phyloP scores from a whole-genome alignment of 2,329 filamentous ascomycete genomes.

The Rutstroemia sp. region DNA sequence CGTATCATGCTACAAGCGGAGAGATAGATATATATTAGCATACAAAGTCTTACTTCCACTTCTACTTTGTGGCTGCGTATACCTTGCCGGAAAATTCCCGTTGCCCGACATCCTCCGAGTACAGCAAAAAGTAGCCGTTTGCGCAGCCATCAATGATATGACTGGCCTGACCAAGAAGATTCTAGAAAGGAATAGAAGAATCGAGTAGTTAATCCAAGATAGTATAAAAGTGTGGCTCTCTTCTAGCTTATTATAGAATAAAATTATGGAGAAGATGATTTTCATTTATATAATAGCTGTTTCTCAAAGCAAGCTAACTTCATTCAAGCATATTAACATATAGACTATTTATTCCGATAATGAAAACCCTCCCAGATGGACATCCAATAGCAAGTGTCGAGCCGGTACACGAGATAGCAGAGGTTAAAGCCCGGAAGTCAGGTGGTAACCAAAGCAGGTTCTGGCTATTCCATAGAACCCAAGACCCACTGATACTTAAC shows the following conservation, averaged over 20 bases:
- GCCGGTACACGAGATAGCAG: constrained; percentile 11
- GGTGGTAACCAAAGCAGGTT: constrained; percentile 19
- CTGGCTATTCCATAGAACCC: constrained; percentile 9
- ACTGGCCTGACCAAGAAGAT: no score
- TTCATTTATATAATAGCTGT: neutral
- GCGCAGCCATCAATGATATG: no score
- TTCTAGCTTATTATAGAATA: neutral
- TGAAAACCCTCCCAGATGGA: constrained; percentile 15
- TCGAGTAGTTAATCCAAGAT: no score
- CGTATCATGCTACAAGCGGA: no score
- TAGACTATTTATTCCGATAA: constrained; percentile 10
- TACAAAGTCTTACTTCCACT: no score
- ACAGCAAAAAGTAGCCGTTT: no score
- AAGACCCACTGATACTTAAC: constrained; percentile 10
- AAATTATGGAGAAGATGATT: neutral
- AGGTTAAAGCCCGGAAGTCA: constrained; percentile 10
- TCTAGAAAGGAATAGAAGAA: no score
- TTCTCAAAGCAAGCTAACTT: neutral
- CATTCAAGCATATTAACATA: neutral
- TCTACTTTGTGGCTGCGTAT: no score
- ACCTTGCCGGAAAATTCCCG: no score
- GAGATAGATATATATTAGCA: no score
- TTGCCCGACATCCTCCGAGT: no score
- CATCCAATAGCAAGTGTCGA: constrained; percentile 15
- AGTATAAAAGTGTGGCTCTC: neutral